Conservation (phyloP, 2,329 filamentous ascomycete genomes). For the Nemania serpens region DNA sequence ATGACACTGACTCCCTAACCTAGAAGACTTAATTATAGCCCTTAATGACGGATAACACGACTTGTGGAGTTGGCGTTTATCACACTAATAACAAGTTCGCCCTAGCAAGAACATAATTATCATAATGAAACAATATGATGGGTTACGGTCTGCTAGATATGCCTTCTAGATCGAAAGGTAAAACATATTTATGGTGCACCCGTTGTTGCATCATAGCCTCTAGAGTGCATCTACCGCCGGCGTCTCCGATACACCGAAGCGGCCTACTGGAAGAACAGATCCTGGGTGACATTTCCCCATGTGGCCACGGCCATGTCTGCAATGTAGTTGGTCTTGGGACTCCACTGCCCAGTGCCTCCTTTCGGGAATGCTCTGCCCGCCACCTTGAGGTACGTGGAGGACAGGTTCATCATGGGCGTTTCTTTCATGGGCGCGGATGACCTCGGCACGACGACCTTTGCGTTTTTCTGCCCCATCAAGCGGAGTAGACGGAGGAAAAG, state of each 20-base stretch:
- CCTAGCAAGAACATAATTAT: too few relatives aligned
- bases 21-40: too few relatives aligned
- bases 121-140: too few relatives aligned
- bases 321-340: conserved; percentile 34
- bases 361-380: conserved; percentile 48
- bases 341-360: conserved; percentile 32
- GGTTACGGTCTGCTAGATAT: too few relatives aligned
- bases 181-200: neutral
- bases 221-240: neutral
- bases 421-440: conserved; percentile 19
- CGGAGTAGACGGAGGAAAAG: conserved; percentile 56
- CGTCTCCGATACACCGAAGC: neutral
- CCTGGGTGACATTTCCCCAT: conserved; percentile 32
- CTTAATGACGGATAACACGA: too few relatives aligned
- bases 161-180: too few relatives aligned
- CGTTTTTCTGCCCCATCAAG: conserved; percentile 46
- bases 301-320: conserved; percentile 30
- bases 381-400: conserved; percentile 45
- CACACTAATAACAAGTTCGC: too few relatives aligned
- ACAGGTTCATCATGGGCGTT: conserved; percentile 42
- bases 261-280: conserved; percentile 25
- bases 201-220: neutral
- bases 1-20: too few relatives aligned
- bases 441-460: conserved; percentile 23
- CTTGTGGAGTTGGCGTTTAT: too few relatives aligned